Evolutionary conservation across 306 rosid species (phyloP), one percentile per base, ranked within the genome.

Genomic region (Cotoneaster glaucophyllus): DNA sequence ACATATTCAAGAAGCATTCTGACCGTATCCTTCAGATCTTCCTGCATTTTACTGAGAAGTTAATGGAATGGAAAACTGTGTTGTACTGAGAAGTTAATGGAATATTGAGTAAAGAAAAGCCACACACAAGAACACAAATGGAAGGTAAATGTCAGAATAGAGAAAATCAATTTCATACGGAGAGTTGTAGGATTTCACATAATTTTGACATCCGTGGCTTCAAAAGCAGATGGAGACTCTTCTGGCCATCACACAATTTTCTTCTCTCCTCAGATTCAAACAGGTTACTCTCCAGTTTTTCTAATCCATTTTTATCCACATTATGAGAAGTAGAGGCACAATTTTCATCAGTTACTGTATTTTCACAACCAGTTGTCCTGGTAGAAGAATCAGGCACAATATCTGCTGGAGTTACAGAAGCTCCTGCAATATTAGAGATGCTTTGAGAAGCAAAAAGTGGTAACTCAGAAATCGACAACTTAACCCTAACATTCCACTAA

Each of bases 1-100:
- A 93, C 83, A 75, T 89, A 93, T 50, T 86, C 86, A 56, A 87
- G 88, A 74, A 93, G 89, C 75, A 58, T 77, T 70, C 84, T 78
- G 18, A 71, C 91, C 86, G 67, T 64, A 54, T 14, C 72, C 86
- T 78, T 76, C 41, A 87, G 83, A 31, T 52, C 48, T 75, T 80
- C 97, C 98, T 93, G 91, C 91, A 77, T 25, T 34, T 32, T 70
- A 61, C 34, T 5, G 8, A 59, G 41, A 78, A 29, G 54, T 70
- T 15, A 31, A 24, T 54, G 52, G 64, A 72, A 77, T 11, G 25
- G 13, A 70, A 6, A 73, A 10, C 29, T n/a, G 21, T 37, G 67
- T 25, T 34, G 22, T 70, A 61, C 34, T 5, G 8, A 59, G 41
- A 78, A 29, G 54, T 70, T 15, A 31, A 24, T 54, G 34, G 64